Conservation (phyloP, 768 basidiomycete species). For the Russula dissimulans region DNA sequence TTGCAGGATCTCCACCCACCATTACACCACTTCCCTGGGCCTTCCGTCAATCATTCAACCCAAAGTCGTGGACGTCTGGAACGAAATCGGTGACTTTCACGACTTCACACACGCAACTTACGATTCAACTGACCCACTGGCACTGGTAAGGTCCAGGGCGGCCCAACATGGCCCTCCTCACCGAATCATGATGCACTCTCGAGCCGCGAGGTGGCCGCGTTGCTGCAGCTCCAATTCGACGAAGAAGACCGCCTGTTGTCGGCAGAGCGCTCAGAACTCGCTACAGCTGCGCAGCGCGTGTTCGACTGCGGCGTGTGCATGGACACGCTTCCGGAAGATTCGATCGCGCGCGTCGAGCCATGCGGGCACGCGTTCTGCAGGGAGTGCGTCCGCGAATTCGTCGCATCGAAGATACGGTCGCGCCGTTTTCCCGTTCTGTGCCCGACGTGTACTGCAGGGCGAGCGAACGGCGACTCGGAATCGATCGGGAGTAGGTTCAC, state of each 20-base stretch:
- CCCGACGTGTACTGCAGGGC: constrained; percentile 42
- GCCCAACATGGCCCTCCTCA: neutral
- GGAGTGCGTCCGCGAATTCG: constrained; percentile 37
- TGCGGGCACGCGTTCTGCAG: constrained; percentile 50
- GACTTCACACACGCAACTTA: neutral
- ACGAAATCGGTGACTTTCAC: neutral
- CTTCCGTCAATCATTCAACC: neutral
- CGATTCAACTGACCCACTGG: neutral
- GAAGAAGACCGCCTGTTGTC: constrained; percentile 6
- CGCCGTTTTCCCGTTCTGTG: constrained; percentile 52
- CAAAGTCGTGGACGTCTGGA: neutral
- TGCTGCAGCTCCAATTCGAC: constrained; percentile 10
- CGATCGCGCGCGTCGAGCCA: constrained; percentile 32
- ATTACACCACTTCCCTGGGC: neutral
- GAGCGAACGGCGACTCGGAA: neutral
- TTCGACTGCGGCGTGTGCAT: constrained; percentile 52
- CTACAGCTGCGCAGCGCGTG: constrained; percentile 2
- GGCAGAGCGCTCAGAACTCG: constrained; percentile 4
- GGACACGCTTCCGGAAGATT: constrained; percentile 38
- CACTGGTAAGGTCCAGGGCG: neutral
- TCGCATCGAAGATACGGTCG: constrained; percentile 41
- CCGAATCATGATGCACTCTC: neutral
- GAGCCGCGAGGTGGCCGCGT: neutral
- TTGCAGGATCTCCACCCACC: neutral
- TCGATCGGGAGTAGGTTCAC: constrained; percentile 27